Conservation (phyloP, 257 asterid genomes). For the Fraxinus excelsior region DNA sequence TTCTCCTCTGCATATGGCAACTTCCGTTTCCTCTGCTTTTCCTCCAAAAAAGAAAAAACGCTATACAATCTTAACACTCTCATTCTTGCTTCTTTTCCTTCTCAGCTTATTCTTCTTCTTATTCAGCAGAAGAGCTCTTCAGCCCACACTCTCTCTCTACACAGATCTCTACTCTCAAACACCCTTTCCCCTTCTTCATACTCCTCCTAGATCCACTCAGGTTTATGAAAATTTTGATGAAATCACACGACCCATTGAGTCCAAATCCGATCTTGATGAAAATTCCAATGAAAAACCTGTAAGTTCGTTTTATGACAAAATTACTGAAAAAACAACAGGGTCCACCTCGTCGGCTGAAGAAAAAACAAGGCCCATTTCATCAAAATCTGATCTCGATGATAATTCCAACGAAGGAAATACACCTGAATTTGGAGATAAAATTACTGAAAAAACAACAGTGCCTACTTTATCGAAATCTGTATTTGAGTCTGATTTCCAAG, state of each 20-base stretch:
- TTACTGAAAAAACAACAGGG: slow-evolving; percentile 14
- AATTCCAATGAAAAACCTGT: slow-evolving; percentile 16
- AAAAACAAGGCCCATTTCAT: slow-evolving; percentile 9
- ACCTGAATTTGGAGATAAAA: slow-evolving; percentile 20
- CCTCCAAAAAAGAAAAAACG: slow-evolving; percentile 42
- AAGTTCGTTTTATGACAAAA: slow-evolving; percentile 19
- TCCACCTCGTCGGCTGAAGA: slow-evolving; percentile 29
- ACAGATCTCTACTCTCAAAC: slow-evolving; percentile 35
- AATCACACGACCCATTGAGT: slow-evolving; percentile 20
- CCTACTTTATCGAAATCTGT: slow-evolving; percentile 36
- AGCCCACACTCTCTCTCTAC: slow-evolving; percentile 43
- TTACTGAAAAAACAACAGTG: slow-evolving; percentile 12
- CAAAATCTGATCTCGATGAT: slow-evolving; percentile 19
- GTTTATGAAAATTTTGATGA: slow-evolving; percentile 17
- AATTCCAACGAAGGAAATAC: slow-evolving; percentile 18
- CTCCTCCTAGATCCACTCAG: slow-evolving; percentile 41
- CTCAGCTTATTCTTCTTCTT: slow-evolving; percentile 48
- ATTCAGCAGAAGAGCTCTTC: slow-evolving; percentile 46
- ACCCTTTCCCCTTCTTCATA: slow-evolving; percentile 19
- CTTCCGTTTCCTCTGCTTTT: slow-evolving; percentile 25
- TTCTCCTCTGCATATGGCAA: slow-evolving; percentile 52
- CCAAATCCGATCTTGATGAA: slow-evolving; percentile 19
- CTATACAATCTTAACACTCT: slow-evolving; percentile 33
- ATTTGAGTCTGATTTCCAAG: slow-evolving; percentile 19
- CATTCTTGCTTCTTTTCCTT: slow-evolving; percentile 41